Evolutionary conservation across 2,329 filamentous ascomycete species (phyloP).

Genomic region (Emergomyces pasteurianus): DNA sequence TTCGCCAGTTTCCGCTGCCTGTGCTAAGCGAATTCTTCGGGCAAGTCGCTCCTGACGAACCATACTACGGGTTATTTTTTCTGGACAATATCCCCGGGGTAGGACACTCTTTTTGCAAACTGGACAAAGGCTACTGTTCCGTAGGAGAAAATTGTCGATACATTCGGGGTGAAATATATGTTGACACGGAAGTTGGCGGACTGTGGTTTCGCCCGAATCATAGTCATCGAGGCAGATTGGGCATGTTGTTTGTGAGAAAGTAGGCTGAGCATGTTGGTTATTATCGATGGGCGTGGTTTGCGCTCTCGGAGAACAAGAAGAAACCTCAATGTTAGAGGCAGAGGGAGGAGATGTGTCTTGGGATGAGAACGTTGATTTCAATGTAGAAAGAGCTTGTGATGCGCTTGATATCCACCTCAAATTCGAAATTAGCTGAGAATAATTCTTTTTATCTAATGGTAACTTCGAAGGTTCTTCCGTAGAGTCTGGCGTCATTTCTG

Average conservation of each 20-base stretch:
- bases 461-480: not conserved
- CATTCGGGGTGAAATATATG: slow-evolving; percentile 93
- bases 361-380: not conserved
- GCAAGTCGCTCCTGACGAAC: slow-evolving; percentile 62
- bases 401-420: not conserved
- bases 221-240: slow-evolving; percentile 86
- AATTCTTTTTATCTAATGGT: not conserved
- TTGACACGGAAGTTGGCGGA: slow-evolving; percentile 76
- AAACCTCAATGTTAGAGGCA: not conserved
- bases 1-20: not conserved
- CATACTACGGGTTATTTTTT: slow-evolving; percentile 69
- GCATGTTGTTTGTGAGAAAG: slow-evolving; percentile 64
- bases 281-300: not conserved
- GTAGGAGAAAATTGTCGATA: slow-evolving; percentile 70
- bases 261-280: not conserved
- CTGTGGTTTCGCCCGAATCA: slow-evolving; percentile 53
- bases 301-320: not conserved
- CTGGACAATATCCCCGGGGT: slow-evolving; percentile 53
- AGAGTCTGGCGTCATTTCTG: not conserved
- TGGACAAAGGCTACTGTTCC: slow-evolving; percentile 76
- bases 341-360: not conserved
- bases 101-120: slow-evolving; percentile 79
- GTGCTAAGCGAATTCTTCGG: not conserved
- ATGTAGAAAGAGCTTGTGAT: not conserved
- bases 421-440: not conserved